phyloP scores from a whole-genome alignment of 2,329 filamentous ascomycete species.

The Claviceps africana region DNA sequence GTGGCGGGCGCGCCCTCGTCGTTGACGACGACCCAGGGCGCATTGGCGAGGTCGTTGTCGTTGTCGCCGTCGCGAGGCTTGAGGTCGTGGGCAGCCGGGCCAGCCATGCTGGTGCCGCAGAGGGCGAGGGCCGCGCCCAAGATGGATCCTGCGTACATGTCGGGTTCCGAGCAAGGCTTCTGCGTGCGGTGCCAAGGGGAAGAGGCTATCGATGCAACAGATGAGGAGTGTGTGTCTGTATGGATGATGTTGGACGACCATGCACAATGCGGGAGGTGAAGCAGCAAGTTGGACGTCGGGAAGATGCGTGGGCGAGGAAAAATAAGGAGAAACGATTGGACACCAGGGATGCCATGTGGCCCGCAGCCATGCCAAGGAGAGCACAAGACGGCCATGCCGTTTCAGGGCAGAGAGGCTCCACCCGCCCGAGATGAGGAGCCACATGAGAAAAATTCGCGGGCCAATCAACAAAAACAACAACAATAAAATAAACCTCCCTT shows the following conservation, averaged over 20 bases:
- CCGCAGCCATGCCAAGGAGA: neutral
- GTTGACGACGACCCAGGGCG: constrained; percentile 38
- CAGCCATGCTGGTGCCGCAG: constrained; percentile 14
- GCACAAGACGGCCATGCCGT: neutral
- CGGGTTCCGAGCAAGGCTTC: constrained; percentile 3
- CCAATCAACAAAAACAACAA: neutral
- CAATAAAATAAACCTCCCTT: neutral
- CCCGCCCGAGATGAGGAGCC: neutral
- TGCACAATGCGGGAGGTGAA: neutral
- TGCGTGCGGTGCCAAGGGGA: neutral
- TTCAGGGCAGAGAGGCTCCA: neutral
- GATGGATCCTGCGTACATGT: constrained; percentile 20
- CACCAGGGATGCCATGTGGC: neutral
- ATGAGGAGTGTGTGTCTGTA: no score
- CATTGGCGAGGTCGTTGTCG: constrained; percentile 11
- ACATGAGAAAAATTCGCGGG: neutral
- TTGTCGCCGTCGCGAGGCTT: constrained; percentile 10
- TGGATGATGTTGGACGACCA: neutral
- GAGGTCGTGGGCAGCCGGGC: constrained; percentile 12
- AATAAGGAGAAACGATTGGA: neutral
- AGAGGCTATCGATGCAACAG: neutral
- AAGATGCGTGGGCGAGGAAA: neutral
- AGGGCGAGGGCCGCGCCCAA: constrained; percentile 15
- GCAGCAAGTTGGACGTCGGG: neutral
- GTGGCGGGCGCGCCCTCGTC: constrained; percentile 28